Conservation (phyloP, 257 asterid species). For the Avicennia marina region DNA sequence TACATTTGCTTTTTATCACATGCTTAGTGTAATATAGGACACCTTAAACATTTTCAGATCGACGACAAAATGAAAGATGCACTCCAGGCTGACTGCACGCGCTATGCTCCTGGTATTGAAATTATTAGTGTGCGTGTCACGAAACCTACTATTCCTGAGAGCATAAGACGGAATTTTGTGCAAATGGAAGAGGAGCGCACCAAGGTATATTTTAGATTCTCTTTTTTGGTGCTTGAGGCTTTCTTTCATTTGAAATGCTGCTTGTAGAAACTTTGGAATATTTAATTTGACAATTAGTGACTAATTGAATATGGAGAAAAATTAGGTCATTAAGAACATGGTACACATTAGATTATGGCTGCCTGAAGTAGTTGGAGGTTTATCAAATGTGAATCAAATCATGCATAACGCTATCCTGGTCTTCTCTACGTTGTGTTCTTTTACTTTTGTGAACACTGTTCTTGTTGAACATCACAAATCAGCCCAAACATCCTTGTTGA, state of each 20-base stretch:
- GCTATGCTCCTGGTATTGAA: slow-evolving; percentile 98
- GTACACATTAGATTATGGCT: not conserved
- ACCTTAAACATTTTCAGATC: slow-evolving; percentile 45
- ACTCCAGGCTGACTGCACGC: slow-evolving; percentile 97
- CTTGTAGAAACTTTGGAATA: slow-evolving; percentile 3
- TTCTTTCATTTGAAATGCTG: slow-evolving; percentile 3
- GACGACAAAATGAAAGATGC: slow-evolving; percentile 99
- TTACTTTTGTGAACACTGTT: not conserved
- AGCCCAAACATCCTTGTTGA: not conserved
- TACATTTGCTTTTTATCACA: slow-evolving; percentile 1
- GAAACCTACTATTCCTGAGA: slow-evolving; percentile 84
- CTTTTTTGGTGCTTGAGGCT: slow-evolving; percentile 5
- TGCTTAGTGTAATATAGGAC: not conserved
- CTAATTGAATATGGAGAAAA: slow-evolving; percentile 1
- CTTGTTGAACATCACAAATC: not conserved
- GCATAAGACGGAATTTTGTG: slow-evolving; percentile 78
- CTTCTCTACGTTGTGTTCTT: not conserved
- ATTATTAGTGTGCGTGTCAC: slow-evolving; percentile 94
- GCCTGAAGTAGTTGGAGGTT: slow-evolving; percentile 4
- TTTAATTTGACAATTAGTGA: not conserved
- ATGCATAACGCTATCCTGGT: not conserved
- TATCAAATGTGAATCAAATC: not conserved
- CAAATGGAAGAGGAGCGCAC: slow-evolving; percentile 99
- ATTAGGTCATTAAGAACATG: slow-evolving; percentile 1
- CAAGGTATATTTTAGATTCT: slow-evolving; percentile 49